Evolutionary conservation across 2,329 filamentous ascomycete genomes (phyloP), one percentile per base, ranked within the genome.

Genomic region (Curvularia spicifera): DNA sequence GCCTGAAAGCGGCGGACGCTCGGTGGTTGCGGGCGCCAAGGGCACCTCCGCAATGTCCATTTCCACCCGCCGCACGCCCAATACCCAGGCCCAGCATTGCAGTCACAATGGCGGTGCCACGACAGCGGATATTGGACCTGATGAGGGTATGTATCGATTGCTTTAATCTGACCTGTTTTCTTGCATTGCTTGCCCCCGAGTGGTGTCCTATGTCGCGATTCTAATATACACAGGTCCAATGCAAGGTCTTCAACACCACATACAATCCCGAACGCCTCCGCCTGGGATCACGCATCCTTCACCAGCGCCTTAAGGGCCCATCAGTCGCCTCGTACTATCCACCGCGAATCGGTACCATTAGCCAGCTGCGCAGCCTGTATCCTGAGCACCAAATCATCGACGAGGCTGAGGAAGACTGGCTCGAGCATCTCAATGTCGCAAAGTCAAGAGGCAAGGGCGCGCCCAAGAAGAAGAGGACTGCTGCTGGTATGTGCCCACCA

Each of bases 251-350:
- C 83, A 89, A 89, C 72, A 91, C 90, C 50, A 93, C 89, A 52
- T 98, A 88, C 83, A 99, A 99, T 79, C 95, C 95, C 26, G 84
- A 91, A 54, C 83, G 88, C 67, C 78, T 90, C 61, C 91, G 95
- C 61, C 87, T 91, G 68, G 95, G 95, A 72, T 97, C 95, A 81
- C 96, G 95, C 79, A 84, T 99, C 76, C 84, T 99, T 59, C 91
- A 93, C 72, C 91, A 97, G 78, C 88, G 93, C 72, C 83, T 98
- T 63, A 87, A 86, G 72, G 95, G 95, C n/a, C 91, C 93, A 29
- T 81, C 90, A 0, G 80, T 97, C 64, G 90, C 89, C 39, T 84
- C 91, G 57, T 99, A 97, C 83, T 99, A 99, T 76, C 95, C 95
- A 1, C 87, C 88, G 65, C 89, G 84, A 61, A 81, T 89, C 15